phyloP scores from a whole-genome alignment of 2,329 filamentous ascomycete species.

The Phialocephala subalpina region DNA sequence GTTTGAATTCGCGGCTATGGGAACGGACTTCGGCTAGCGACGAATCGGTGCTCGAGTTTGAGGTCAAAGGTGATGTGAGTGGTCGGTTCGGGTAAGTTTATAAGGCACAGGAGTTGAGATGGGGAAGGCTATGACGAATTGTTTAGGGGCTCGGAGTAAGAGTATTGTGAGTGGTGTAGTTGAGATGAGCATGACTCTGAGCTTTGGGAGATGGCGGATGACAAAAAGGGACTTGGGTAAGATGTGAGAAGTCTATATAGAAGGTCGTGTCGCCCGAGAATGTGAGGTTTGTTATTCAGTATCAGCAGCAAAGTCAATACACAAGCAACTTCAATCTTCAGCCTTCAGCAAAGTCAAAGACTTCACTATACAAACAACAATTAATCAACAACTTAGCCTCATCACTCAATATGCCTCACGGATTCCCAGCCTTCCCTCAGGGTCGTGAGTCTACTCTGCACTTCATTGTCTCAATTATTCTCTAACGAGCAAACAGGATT shows the following conservation, averaged over 20 bases:
- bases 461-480: background rate
- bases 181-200: slow-evolving; percentile 16
- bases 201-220: background rate
- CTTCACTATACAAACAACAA: background rate
- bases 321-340: background rate
- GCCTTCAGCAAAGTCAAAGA: slow-evolving; percentile 1
- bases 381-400: background rate
- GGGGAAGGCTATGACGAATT: slow-evolving; percentile 5
- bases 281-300: slow-evolving; percentile 15
- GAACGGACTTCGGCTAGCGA: slow-evolving; percentile 8
- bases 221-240: background rate
- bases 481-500: slow-evolving; percentile 28
- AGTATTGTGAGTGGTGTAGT: slow-evolving; percentile 2
- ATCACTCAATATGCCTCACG: slow-evolving; percentile 26
- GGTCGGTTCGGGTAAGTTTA: background rate
- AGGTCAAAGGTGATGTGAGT: background rate
- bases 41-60: slow-evolving; percentile 1
- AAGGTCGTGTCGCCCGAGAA: slow-evolving; percentile 16
- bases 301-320: slow-evolving; percentile 14
- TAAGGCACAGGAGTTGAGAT: background rate
- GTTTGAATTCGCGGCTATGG: background rate
- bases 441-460: slow-evolving; percentile 24
- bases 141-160: slow-evolving; percentile 12
- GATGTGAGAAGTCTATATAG: slow-evolving; percentile 22
- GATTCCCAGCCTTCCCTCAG: slow-evolving; percentile 27